These are phyloP conservation scores for Meyerozyma carpophila DNA, from an alignment of 1,139 yeast genomes.

Conservation along the genomic window DNA sequence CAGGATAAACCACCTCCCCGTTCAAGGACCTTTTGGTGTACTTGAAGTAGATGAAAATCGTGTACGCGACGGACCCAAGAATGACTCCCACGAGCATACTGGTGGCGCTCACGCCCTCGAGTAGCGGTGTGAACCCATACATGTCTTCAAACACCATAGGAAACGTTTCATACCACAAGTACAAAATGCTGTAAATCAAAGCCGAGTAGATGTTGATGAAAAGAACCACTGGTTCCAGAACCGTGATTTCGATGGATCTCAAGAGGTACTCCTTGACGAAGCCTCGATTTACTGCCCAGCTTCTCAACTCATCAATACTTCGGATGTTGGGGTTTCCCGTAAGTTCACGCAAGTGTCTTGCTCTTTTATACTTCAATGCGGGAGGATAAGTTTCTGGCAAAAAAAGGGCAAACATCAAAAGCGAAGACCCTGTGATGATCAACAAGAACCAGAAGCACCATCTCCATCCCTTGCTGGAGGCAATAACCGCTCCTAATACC, in stretches of 20 bases:
- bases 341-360: slow-evolving; percentile 26
- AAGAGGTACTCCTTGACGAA: slow-evolving; percentile 38
- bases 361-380: slow-evolving; percentile 31
- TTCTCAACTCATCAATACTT: slow-evolving; percentile 19
- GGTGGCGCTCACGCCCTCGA: slow-evolving; percentile 42
- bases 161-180: slow-evolving; percentile 58
- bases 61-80: slow-evolving; percentile 19
- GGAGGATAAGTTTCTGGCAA: slow-evolving; percentile 32
- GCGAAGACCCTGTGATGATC: slow-evolving; percentile 24
- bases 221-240: slow-evolving; percentile 42
- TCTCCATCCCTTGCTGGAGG: slow-evolving; percentile 27
- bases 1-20: slow-evolving; percentile 27
- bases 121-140: slow-evolving; percentile 44
- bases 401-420: slow-evolving; percentile 19
- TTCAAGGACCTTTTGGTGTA: slow-evolving; percentile 21
- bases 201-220: slow-evolving; percentile 46
- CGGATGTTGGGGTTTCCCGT: slow-evolving; percentile 27
- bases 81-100: slow-evolving; percentile 37
- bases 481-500: slow-evolving; percentile 27
- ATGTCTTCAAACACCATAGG: slow-evolving; percentile 47
- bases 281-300: slow-evolving; percentile 12
- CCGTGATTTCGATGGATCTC: slow-evolving; percentile 41
- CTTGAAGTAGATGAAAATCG: slow-evolving; percentile 14
- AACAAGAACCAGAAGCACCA: slow-evolving; percentile 39
- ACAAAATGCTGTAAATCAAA: slow-evolving; percentile 48